phyloP scores from a whole-genome alignment of 352 stramenopile genomes.

The Discostella stelligera region DNA sequence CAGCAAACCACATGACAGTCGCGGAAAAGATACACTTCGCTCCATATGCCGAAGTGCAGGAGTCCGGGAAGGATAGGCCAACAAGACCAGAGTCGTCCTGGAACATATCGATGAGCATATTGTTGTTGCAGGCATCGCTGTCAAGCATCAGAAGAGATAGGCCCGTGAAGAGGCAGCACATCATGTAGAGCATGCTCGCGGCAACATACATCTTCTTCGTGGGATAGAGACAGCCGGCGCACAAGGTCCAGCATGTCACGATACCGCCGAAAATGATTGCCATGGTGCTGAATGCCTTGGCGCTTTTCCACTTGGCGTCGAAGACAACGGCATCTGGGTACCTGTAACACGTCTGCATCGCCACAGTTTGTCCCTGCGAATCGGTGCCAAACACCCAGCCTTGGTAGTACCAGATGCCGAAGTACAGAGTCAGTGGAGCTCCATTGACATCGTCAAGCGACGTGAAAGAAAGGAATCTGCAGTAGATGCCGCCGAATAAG shows the following conservation, averaged over 20 bases:
- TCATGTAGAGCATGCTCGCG: not conserved
- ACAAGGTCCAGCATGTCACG: not conserved
- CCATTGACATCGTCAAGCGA: not conserved
- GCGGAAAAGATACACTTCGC: slow-evolving; percentile 35
- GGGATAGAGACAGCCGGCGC: not conserved
- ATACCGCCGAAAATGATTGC: slow-evolving; percentile 10
- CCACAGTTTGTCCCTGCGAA: not conserved
- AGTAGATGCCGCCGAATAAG: slow-evolving; percentile 1
- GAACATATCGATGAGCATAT: slow-evolving; percentile 11
- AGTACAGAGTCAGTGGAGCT: slow-evolving; percentile 13
- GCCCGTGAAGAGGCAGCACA: slow-evolving; percentile 15
- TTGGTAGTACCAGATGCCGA: slow-evolving; percentile 34
- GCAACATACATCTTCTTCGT: slow-evolving; percentile 2
- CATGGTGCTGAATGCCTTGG: slow-evolving; percentile 17
- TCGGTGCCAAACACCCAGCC: not conserved
- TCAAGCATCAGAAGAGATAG: slow-evolving; percentile 15
- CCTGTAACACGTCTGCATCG: slow-evolving; percentile 6
- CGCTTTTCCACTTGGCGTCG: slow-evolving; percentile 21
- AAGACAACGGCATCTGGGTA: slow-evolving; percentile 7
- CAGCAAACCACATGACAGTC: slow-evolving; percentile 41
- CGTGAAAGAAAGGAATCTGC: slow-evolving; percentile 11
- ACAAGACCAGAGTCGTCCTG: not conserved
- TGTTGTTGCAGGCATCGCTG: slow-evolving; percentile 38
- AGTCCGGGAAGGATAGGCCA: not conserved
- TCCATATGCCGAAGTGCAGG: slow-evolving; percentile 19